A percentile compares a stretch with the other conserved stretches of the same genome.
Evolutionary conservation across 2,329 filamentous ascomycete genomes (phyloP).

Genomic region (Colletotrichum sp.): DNA sequence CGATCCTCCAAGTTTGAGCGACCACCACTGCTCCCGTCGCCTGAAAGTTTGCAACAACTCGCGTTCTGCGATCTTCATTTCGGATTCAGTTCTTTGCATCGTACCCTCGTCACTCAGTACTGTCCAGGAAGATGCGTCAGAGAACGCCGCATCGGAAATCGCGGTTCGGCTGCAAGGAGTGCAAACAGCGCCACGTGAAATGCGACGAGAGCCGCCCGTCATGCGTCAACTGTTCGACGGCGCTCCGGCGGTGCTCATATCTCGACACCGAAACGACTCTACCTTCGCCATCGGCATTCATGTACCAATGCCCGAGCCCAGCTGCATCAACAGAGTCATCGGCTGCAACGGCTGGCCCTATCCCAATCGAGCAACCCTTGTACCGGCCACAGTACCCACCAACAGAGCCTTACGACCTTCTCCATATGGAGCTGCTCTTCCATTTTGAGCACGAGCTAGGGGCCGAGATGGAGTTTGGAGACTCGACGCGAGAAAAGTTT

Average conservation of each 20-base stretch:
- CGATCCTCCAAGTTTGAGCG: neutral
- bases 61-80: rapidly evolving
- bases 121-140: neutral
- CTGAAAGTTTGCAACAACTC: neutral
- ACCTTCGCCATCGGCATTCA: neutral
- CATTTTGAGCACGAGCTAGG: conserved; percentile 1
- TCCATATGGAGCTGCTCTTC: neutral
- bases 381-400: neutral
- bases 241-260: conserved; percentile 39
- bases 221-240: conserved; percentile 44
- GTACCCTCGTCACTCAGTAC: neutral
- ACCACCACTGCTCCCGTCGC: neutral
- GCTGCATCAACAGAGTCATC: neutral
- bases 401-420: neutral
- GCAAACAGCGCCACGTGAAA: conserved; percentile 45
- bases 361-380: neutral
- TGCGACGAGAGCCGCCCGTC: conserved; percentile 47
- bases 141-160: conserved; percentile 39
- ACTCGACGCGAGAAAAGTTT: neutral
- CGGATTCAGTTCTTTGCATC: neutral
- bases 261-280: neutral
- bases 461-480: neutral
- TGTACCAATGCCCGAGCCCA: neutral
- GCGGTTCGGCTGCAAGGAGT: conserved; percentile 43
- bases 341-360: neutral